Conservation (phyloP, 2,329 filamentous ascomycete genomes). For the Xylariaceae sp. region DNA sequence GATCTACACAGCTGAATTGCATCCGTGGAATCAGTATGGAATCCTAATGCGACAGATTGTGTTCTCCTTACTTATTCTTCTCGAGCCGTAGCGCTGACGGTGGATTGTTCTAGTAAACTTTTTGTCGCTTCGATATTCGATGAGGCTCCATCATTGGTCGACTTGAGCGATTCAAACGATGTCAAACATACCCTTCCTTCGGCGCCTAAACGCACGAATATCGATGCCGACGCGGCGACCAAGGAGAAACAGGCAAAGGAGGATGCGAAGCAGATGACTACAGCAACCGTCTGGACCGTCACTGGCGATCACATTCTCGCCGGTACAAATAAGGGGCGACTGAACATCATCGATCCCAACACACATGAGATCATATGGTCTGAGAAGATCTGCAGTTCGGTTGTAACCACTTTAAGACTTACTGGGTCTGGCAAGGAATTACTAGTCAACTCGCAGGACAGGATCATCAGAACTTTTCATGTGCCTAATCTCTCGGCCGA, state of each 20-base stretch:
- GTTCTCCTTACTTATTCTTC: neutral
- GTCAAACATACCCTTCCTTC: slow-evolving; percentile 76
- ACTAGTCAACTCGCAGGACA: slow-evolving; percentile 88
- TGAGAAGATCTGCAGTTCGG: slow-evolving; percentile 77
- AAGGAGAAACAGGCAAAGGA: slow-evolving; percentile 84
- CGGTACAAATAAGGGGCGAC: slow-evolving; percentile 90
- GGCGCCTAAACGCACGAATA: slow-evolving; percentile 67
- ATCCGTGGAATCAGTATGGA: slow-evolving; percentile 79
- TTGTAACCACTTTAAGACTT: slow-evolving; percentile 81
- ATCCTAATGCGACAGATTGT: slow-evolving; percentile 1
- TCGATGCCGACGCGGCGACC: slow-evolving; percentile 62
- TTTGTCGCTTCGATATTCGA: slow-evolving; percentile 93
- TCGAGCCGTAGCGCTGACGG: slow-evolving; percentile 2
- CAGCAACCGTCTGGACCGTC: slow-evolving; percentile 81
- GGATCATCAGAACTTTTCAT: slow-evolving; percentile 88
- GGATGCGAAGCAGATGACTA: slow-evolving; percentile 92
- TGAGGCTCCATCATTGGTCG: slow-evolving; percentile 83
- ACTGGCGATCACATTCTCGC: slow-evolving; percentile 84
- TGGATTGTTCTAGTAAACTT: slow-evolving; percentile 52
- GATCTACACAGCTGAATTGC: slow-evolving; percentile 91
- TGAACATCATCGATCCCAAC: slow-evolving; percentile 87
- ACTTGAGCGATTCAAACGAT: slow-evolving; percentile 64
- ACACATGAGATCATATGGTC: slow-evolving; percentile 83
- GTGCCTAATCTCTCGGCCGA: slow-evolving; percentile 69
- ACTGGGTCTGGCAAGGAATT: slow-evolving; percentile 80